Base-by-base conservation (phyloP, 768 basidiomycete species). In the Pisolithus tinctorius region DNA sequence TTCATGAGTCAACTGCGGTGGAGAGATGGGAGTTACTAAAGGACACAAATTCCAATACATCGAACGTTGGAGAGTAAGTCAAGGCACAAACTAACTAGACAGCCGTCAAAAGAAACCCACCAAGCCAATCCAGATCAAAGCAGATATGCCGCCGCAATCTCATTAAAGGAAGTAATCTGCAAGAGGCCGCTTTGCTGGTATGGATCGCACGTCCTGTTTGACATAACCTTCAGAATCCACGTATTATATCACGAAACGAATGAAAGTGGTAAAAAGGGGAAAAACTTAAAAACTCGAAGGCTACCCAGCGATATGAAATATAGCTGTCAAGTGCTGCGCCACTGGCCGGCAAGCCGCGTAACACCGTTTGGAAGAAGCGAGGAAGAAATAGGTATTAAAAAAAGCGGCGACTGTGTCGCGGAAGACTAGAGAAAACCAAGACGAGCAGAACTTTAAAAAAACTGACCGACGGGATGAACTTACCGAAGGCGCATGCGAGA, bases 401-500 rank as follows among this genome's bases (percentile, higher is more conserved):
- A 30, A 10, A 14, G 13, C 26, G 43, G 27, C 29, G 13, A 34
- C 34, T 34, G 34, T 14, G 30, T 31, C 30, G 30, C 11, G 31
- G 34, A 4, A 34, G 34, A 14, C 34, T 13, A 34, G 34, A 34
- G 34, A 34, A 34, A 34, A 34, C 34, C 34, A 34, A 34, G 34
- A 34, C 34, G 34, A 34, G 14, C 34, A 14, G 34, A 34, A 34
- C 34, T 14, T 34, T 34, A 34, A 34, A 34, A 31, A 27, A 45
- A 29, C 14, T 16, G 43, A 34, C 4, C 4, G 11, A 34, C 34
- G 11, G 34, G 34, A 34, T 34, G 43, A 38, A 75, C 85, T 62
- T 67, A 90, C 89, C 67, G 89, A 77, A 1, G 91, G 83, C 6
- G 95, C 95, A 61, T 92, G 89, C 39, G 82, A 77, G 69, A 99